Percentiles rank a stretch among this genome's conserved stretches.
Evolutionary conservation across 345 rosid genomes (phyloP).

Genomic region (Syzygium grande): DNA sequence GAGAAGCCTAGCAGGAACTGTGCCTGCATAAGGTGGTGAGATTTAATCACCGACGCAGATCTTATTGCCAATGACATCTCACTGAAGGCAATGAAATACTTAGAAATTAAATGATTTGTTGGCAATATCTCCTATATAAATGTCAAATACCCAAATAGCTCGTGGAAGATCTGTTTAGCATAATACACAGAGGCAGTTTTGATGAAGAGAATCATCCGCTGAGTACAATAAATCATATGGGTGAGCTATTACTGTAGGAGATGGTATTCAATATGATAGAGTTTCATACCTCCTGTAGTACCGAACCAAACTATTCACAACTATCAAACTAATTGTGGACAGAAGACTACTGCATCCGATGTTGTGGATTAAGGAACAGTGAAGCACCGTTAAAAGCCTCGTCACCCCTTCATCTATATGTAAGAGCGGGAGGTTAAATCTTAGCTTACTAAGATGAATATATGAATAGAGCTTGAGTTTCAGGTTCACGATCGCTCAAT

Average conservation of each 20-base stretch:
- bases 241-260: neutral
- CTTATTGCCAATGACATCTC: neutral
- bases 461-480: neutral
- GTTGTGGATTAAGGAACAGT: neutral
- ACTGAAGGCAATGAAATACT: neutral
- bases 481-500: neutral
- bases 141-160: neutral
- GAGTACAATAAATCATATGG: neutral
- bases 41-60: neutral
- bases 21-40: conserved; percentile 26
- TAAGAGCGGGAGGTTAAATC: neutral
- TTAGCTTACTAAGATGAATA: neutral
- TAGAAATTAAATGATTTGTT: neutral
- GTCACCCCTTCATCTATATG: neutral
- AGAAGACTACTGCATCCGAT: neutral
- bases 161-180: neutral
- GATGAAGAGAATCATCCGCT: neutral
- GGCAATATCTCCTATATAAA: neutral
- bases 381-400: neutral
- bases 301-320: neutral
- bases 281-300: neutral
- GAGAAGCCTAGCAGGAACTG: conserved; percentile 65
- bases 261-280: neutral
- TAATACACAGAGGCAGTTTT: neutral
- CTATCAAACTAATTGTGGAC: neutral